phyloP scores from a whole-genome alignment of 1,139 yeast genomes.

The Yamadazyma aaseri region DNA sequence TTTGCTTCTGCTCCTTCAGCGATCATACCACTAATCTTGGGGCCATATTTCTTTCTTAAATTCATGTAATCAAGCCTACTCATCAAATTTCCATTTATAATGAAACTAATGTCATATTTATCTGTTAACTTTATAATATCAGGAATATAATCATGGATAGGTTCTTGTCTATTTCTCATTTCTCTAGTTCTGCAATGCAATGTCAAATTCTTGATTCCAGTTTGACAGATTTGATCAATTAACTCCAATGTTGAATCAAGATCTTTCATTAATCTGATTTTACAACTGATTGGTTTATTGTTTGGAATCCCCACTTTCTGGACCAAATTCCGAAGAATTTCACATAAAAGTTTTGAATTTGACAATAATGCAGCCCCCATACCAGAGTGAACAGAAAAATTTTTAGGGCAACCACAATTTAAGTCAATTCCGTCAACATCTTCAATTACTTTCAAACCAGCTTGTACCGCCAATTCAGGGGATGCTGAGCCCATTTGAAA shows the following conservation, averaged over 20 bases:
- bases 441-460: slow-evolving; percentile 72
- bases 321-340: slow-evolving; percentile 67
- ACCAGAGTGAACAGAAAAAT: slow-evolving; percentile 83
- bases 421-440: slow-evolving; percentile 94
- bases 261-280: slow-evolving; percentile 67
- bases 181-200: slow-evolving; percentile 87
- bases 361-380: slow-evolving; percentile 93
- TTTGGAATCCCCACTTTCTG: slow-evolving; percentile 75
- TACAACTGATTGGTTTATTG: slow-evolving; percentile 82
- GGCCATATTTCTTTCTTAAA: slow-evolving; percentile 52
- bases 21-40: slow-evolving; percentile 79
- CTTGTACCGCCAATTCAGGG: slow-evolving; percentile 82
- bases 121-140: slow-evolving; percentile 63
- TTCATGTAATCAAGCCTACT: slow-evolving; percentile 53
- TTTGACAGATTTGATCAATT: slow-evolving; percentile 61
- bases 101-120: slow-evolving; percentile 63
- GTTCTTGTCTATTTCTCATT: slow-evolving; percentile 87
- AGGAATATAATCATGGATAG: slow-evolving; percentile 64
- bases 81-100: slow-evolving; percentile 76
- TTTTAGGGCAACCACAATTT: slow-evolving; percentile 96
- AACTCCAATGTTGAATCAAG: slow-evolving; percentile 58
- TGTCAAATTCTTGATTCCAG: slow-evolving; percentile 84
- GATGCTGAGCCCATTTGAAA: slow-evolving; percentile 90
- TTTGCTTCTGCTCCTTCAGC: slow-evolving; percentile 89
- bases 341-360: slow-evolving; percentile 76